A percentile compares a stretch with the other conserved stretches of the same genome.
Evolutionary conservation across 2,329 filamentous ascomycete genomes (phyloP).

Genomic region (Colletotrichum sp.): DNA sequence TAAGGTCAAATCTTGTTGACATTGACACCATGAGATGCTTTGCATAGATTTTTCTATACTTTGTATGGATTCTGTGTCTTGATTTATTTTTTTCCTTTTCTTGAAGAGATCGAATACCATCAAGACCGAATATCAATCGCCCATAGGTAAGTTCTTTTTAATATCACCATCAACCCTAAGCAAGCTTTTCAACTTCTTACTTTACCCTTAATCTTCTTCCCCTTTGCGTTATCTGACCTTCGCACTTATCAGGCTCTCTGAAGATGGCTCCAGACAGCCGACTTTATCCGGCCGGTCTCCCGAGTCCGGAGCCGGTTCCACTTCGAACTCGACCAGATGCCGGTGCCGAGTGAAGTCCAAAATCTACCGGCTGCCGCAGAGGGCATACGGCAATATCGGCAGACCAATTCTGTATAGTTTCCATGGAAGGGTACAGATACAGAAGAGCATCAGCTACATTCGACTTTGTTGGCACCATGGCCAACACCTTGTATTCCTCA

Average conservation of each 20-base stretch:
- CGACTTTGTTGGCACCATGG: not conserved
- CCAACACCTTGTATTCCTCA: not conserved
- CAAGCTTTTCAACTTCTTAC: not conserved
- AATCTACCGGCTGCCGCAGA: not conserved
- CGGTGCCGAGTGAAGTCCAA: not conserved
- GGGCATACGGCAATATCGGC: not conserved
- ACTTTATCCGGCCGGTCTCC: not conserved
- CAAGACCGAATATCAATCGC: not conserved
- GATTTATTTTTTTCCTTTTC: fast-evolving
- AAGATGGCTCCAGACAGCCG: not conserved
- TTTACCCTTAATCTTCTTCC: not conserved
- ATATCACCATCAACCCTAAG: not conserved
- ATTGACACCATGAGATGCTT: not conserved
- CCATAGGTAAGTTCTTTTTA: not conserved
- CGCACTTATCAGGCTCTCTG: not conserved
- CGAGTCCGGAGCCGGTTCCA: not conserved
- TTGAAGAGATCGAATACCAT: not conserved
- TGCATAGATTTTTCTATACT: not conserved
- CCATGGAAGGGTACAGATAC: not conserved
- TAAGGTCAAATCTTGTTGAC: not conserved
- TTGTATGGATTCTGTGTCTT: not conserved
- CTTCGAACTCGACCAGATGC: not conserved
- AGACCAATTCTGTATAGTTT: not conserved
- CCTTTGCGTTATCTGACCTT: fast-evolving
- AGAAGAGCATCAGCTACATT: not conserved